Evolutionary conservation across 208 protist genomes (phyloP).

Genomic region (Crithidia acanthocephali): DNA sequence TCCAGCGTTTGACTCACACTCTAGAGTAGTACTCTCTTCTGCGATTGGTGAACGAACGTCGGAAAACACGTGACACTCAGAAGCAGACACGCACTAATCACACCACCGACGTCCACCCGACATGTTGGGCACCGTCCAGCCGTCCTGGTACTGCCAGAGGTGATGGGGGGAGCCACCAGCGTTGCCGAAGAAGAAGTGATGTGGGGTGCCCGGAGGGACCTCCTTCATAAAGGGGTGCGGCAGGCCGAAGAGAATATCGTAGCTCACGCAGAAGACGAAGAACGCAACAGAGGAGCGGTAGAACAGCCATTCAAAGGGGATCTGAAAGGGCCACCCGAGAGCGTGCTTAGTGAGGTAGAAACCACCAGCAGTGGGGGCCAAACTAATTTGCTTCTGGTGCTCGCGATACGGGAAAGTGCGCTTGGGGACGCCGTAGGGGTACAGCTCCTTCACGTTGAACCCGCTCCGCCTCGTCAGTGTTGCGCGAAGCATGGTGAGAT

Average conservation of each 20-base stretch:
- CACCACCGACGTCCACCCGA: constrained; percentile 81
- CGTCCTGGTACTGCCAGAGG: constrained; percentile 91
- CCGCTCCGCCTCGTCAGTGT: constrained; percentile 60
- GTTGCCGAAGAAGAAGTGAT: constrained; percentile 91
- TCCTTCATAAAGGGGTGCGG: constrained; percentile 89
- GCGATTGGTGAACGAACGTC: background rate
- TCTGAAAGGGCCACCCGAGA: constrained; percentile 88
- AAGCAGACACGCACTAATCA: constrained; percentile 53
- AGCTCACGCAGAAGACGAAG: constrained; percentile 73
- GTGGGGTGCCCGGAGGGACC: constrained; percentile 67
- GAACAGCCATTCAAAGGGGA: constrained; percentile 92
- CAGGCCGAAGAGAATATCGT: constrained; percentile 86
- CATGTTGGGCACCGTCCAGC: constrained; percentile 91
- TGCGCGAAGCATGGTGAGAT: constrained; percentile 60
- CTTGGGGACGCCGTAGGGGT: constrained; percentile 87
- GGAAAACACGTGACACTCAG: no score
- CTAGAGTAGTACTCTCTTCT: no score
- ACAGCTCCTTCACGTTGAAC: constrained; percentile 79
- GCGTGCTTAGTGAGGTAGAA: constrained; percentile 88
- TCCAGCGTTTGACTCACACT: no score
- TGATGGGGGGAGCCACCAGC: constrained; percentile 81
- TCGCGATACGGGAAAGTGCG: constrained; percentile 89
- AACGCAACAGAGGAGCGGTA: constrained; percentile 75
- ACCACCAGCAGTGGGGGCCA: constrained; percentile 80
- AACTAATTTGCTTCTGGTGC: constrained; percentile 85